Evolutionary conservation across 257 asterid genomes (phyloP).

Genomic region (Solanum lycopersicoides): DNA sequence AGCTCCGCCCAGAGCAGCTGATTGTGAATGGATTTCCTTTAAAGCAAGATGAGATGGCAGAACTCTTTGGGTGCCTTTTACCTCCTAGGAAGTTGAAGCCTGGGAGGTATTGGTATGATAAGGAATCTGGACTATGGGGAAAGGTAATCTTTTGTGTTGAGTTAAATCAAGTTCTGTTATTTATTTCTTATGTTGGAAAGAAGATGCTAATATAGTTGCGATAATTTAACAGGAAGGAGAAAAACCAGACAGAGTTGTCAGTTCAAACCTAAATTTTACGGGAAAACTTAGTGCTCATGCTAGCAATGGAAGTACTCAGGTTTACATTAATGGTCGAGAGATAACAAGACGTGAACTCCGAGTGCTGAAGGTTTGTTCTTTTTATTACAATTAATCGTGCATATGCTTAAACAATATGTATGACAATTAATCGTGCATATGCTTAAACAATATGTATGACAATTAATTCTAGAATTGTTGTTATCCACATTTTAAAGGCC

Average conservation of each 20-base stretch:
- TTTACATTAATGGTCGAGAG: conserved; percentile 91
- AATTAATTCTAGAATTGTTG: background rate
- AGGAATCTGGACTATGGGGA: conserved; percentile 95
- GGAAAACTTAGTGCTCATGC: conserved; percentile 85
- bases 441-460: background rate
- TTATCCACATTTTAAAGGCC: background rate
- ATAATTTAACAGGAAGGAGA: conserved; percentile 72
- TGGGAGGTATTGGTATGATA: conserved; percentile 92
- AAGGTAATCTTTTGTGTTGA: conserved; percentile 33
- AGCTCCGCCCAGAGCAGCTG: conserved; percentile 88
- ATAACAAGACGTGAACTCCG: conserved; percentile 82
- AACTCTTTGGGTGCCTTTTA: conserved; percentile 65
- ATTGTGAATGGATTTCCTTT: conserved; percentile 74
- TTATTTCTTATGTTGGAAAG: background rate
- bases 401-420: background rate
- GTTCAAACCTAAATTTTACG: conserved; percentile 75
- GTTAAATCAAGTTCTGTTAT: conserved; percentile 1
- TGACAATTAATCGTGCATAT: background rate
- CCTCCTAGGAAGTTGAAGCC: conserved; percentile 88
- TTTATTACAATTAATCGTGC: background rate
- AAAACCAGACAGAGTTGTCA: conserved; percentile 75
- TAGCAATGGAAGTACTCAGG: conserved; percentile 88
- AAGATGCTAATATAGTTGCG: conserved; percentile 12
- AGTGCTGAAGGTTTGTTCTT: conserved; percentile 60
- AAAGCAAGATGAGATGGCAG: conserved; percentile 77